These are phyloP conservation scores for Penicillium verrucosum DNA, from an alignment of 2,329 filamentous ascomycete genomes.

Conservation along the genomic window DNA sequence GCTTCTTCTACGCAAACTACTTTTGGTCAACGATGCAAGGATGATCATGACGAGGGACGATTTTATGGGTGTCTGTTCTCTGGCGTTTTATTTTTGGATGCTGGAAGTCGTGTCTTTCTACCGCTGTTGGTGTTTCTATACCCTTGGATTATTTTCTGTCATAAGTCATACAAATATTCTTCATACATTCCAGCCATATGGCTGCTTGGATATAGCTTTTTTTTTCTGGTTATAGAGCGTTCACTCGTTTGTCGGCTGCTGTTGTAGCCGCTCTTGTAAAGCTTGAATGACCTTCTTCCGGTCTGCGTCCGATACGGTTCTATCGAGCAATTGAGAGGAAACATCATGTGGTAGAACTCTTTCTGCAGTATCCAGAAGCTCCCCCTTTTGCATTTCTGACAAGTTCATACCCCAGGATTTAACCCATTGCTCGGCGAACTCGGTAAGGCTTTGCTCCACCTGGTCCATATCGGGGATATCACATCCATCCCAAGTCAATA, in stretches of 20 bases:
- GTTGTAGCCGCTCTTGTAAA: conserved; percentile 9
- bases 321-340: conserved; percentile 2
- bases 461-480: conserved; percentile 34
- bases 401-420: conserved; percentile 25
- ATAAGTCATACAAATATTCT: conserved; percentile 6
- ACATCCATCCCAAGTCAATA: conserved; percentile 38
- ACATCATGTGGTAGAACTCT: conserved; percentile 26
- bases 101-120: conserved; percentile 4
- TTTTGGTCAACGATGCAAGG: conserved; percentile 83
- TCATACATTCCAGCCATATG: neutral
- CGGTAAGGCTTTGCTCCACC: conserved; percentile 27
- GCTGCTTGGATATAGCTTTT: neutral
- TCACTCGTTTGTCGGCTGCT: neutral
- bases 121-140: conserved; percentile 19
- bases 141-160: conserved; percentile 17
- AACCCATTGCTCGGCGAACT: conserved; percentile 29
- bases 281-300: conserved; percentile 19
- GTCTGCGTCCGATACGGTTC: conserved; percentile 22
- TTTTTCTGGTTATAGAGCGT: neutral
- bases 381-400: conserved; percentile 17
- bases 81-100: conserved; percentile 20
- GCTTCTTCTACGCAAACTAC: conserved; percentile 91
- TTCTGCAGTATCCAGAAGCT: conserved; percentile 30
- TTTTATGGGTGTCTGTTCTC: conserved; percentile 3
- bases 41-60: conserved; percentile 14